A percentile compares a stretch with the other conserved stretches of the same genome.
phyloP scores from a whole-genome alignment of 352 stramenopile genomes.

The Phytophthora foliorum region DNA sequence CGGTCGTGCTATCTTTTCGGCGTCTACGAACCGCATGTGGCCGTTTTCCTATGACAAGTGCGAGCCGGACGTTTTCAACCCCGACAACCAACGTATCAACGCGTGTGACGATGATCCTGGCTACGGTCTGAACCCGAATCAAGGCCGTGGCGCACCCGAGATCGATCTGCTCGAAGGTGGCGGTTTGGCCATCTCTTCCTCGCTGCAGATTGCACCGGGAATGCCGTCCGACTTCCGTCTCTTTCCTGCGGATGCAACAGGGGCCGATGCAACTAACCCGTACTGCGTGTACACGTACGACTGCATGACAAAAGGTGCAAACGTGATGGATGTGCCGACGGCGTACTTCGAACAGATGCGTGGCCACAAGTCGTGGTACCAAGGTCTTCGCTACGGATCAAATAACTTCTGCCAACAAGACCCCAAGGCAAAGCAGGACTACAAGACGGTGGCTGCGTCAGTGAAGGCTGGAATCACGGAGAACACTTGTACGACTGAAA shows the following conservation, averaged over 20 bases:
- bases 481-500: slow-evolving; percentile 48
- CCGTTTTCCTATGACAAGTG: slow-evolving; percentile 96
- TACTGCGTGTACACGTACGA: slow-evolving; percentile 60
- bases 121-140: slow-evolving; percentile 87
- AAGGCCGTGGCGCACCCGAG: slow-evolving; percentile 91
- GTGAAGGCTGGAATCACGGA: slow-evolving; percentile 43
- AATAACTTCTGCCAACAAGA: slow-evolving; percentile 52
- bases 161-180: slow-evolving; percentile 95
- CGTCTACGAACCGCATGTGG: slow-evolving; percentile 96
- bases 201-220: slow-evolving; percentile 88
- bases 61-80: slow-evolving; percentile 56
- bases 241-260: slow-evolving; percentile 51
- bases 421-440: slow-evolving; percentile 41
- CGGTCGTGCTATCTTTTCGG: slow-evolving; percentile 95
- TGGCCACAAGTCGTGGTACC: slow-evolving; percentile 68
- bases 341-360: slow-evolving; percentile 46
- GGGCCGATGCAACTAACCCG: slow-evolving; percentile 35
- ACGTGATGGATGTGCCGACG: slow-evolving; percentile 57
- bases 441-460: slow-evolving; percentile 34
- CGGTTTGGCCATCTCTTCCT: slow-evolving; percentile 86
- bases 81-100: slow-evolving; percentile 53
- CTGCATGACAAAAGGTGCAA: slow-evolving; percentile 64
- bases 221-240: slow-evolving; percentile 69
- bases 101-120: slow-evolving; percentile 91
- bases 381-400: slow-evolving; percentile 57